phyloP scores from a whole-genome alignment of 2,329 filamentous ascomycete genomes.

The Cladophialophora yegresii region DNA sequence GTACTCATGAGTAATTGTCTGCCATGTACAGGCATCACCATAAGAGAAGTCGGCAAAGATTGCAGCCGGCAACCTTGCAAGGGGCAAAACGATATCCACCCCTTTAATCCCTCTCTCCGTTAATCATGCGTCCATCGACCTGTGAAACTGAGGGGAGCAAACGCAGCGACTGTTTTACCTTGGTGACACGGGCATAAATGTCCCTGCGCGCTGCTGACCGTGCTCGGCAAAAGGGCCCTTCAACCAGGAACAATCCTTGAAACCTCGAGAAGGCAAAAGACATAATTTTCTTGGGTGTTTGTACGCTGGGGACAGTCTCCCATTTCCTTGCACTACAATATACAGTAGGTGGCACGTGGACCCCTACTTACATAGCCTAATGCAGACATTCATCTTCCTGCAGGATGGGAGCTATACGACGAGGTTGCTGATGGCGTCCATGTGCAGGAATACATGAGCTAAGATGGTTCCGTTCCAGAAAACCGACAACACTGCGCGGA shows the following conservation, averaged over 20 bases:
- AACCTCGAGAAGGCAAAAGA: neutral
- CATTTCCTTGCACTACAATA: neutral
- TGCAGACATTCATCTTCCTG: neutral
- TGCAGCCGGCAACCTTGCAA: neutral
- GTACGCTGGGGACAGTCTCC: neutral
- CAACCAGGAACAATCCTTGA: neutral
- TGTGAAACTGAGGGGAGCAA: neutral
- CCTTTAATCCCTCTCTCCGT: neutral
- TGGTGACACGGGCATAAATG: neutral
- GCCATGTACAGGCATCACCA: neutral
- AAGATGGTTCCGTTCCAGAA: neutral
- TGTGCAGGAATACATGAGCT: neutral
- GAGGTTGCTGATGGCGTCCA: neutral
- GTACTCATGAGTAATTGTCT: neutral
- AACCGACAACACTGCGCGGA: neutral
- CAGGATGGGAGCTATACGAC: neutral
- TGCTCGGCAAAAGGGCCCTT: neutral
- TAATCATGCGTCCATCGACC: neutral
- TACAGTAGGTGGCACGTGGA: neutral
- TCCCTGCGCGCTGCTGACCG: too few species aligned
- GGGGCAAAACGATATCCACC: neutral
- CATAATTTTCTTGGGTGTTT: neutral
- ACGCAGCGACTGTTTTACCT: neutral
- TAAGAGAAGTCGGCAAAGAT: neutral
- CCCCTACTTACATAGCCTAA: neutral